Percentiles rank a stretch among this genome's conserved stretches.
phyloP scores from a whole-genome alignment of 768 basidiomycete species.

The Lactarius pseudohatsudake region DNA sequence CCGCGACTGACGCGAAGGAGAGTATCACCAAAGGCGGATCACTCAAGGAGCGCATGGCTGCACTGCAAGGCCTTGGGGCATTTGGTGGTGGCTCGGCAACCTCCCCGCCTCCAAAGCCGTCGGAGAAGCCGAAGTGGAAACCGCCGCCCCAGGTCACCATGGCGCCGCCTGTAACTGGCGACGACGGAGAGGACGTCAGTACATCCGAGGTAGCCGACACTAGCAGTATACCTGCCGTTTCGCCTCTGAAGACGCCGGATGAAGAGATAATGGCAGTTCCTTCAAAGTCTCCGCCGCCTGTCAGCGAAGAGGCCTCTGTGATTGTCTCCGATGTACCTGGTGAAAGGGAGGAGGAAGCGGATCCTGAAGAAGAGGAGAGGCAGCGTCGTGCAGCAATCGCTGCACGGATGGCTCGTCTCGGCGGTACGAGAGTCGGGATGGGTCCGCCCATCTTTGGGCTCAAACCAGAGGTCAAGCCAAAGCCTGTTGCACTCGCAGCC shows the following conservation, averaged over 20 bases:
- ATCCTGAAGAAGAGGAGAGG: slow-evolving; percentile 70
- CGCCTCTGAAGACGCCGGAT: slow-evolving; percentile 15
- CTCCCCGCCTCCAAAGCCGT: slow-evolving; percentile 58
- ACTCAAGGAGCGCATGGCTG: slow-evolving; percentile 93
- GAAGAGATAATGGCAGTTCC: slow-evolving; percentile 17
- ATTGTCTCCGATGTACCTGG: slow-evolving; percentile 29
- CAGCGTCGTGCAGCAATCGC: slow-evolving; percentile 85
- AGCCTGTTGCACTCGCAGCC: slow-evolving; percentile 31
- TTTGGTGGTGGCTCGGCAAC: slow-evolving; percentile 57
- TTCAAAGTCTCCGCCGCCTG: slow-evolving; percentile 19
- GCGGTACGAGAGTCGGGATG: slow-evolving; percentile 83
- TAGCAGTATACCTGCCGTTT: slow-evolving; percentile 15
- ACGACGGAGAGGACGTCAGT: slow-evolving; percentile 33
- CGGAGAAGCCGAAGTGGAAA: slow-evolving; percentile 85
- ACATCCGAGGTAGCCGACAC: slow-evolving; percentile 13
- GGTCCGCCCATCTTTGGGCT: slow-evolving; percentile 67
- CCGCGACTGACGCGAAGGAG: slow-evolving; percentile 83
- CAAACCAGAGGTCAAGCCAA: slow-evolving; percentile 44
- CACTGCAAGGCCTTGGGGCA: slow-evolving; percentile 78
- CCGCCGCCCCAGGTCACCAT: slow-evolving; percentile 57
- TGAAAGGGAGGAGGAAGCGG: slow-evolving; percentile 39
- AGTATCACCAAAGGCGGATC: slow-evolving; percentile 79
- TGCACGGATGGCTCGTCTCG: slow-evolving; percentile 89
- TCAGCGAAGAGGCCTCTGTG: slow-evolving; percentile 30
- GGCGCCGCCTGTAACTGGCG: slow-evolving; percentile 45